Percentiles rank a stretch among this genome's conserved stretches.
Conservation (phyloP, 192 early-diverging fungal species). For the Piromyces finnis region DNA sequence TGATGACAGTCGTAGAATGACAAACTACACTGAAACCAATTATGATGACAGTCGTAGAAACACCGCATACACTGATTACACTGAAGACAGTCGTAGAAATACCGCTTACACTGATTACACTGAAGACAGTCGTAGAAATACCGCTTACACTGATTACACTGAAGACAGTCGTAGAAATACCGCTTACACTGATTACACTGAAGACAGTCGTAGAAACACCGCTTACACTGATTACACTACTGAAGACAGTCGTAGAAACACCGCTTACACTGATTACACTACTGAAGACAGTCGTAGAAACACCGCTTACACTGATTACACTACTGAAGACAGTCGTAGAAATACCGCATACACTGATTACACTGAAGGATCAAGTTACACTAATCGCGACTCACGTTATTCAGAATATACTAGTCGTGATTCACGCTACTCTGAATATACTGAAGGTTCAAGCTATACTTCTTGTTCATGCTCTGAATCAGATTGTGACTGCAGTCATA, state of each 20-base stretch:
- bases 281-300: background rate
- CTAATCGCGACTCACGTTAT: no score
- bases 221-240: background rate
- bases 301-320: background rate
- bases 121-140: background rate
- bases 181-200: background rate
- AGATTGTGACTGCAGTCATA: background rate
- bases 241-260: background rate
- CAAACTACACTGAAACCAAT: background rate
- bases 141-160: background rate
- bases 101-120: background rate
- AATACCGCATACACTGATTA: background rate
- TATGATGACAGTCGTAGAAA: background rate
- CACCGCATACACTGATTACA: background rate
- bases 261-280: background rate
- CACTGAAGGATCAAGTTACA: background rate
- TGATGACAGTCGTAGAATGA: background rate
- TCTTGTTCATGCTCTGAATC: background rate
- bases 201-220: background rate
- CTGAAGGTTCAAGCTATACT: background rate
- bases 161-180: background rate
- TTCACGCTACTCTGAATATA: background rate
- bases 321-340: background rate
- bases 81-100: background rate
- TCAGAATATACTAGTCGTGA: background rate